Conservation (phyloP, 2,329 filamentous ascomycete genomes). For the Helicocarpus griseus region DNA sequence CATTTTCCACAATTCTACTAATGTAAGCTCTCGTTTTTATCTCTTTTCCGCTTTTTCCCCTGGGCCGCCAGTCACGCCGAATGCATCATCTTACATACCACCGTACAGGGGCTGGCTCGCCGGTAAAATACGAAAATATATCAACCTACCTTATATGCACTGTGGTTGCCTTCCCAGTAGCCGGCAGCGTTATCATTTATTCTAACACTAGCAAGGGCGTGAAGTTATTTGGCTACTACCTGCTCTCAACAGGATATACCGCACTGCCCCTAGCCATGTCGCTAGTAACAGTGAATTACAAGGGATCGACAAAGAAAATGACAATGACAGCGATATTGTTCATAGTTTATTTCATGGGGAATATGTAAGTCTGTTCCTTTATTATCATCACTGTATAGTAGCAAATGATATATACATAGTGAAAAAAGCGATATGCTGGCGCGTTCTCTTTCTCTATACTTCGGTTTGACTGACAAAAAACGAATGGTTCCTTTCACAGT, state of each 20-base stretch:
- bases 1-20: constrained; percentile 21
- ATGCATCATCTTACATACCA: background rate
- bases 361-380: constrained; percentile 28
- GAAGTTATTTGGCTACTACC: constrained; percentile 49
- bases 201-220: constrained; percentile 34
- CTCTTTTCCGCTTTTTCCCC: constrained; percentile 27
- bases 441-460: too few species aligned
- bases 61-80: too few species aligned
- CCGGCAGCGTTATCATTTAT: constrained; percentile 47
- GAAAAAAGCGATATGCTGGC: too few species aligned
- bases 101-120: constrained; percentile 42
- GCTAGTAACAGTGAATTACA: constrained; percentile 47
- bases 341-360: constrained; percentile 47
- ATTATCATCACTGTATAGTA: background rate
- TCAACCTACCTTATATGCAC: constrained; percentile 44
- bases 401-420: too few species aligned
- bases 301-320: constrained; percentile 52
- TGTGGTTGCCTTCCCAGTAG: constrained; percentile 43
- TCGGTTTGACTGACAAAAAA: background rate
- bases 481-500: background rate
- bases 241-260: constrained; percentile 45
- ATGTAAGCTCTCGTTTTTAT: background rate
- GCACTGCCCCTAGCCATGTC: constrained; percentile 48
- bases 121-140: constrained; percentile 41
- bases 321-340: constrained; percentile 49